Evolutionary conservation across 805 yeast genomes (phyloP), one percentile per base, ranked within the genome.

Genomic region (Clavispora santaluciae): DNA sequence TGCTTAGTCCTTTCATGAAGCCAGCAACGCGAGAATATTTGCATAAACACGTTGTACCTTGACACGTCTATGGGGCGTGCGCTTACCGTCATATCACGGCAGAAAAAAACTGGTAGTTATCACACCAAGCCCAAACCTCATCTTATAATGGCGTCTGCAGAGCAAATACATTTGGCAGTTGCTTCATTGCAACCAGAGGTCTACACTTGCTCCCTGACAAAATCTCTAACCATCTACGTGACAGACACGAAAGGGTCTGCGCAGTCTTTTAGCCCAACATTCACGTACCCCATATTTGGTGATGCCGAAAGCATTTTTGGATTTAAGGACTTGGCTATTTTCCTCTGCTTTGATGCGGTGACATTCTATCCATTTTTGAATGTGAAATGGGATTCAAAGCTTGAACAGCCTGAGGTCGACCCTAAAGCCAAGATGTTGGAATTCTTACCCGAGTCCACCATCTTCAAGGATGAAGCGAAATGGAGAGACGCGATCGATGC

Each of bases 261-360:
- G 16, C 67, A 77, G 3, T 54, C 58, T 20, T 89, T 90, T 66
- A 64, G 73, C 28, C 97, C 98, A 0, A 55, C 66, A 11, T 89
- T 87, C 64, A 91, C 98, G 1, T 93, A 93, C 60, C 95, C 97
- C 2, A 83, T 93, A 9, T 93, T 79, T 69, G 98, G 98, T 5
- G 95, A 89, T 36, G 75, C 88, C 1, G 99, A 93, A 57, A 81
- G 81, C 40, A 81, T 93, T 1, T 87, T 81, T 55, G 99, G 99
- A 2, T 93, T 78, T 59, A 74, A 81, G 49, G 83, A 78, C 50
- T 67, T 90, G 26, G 69, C 70, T 23, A 78, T 93, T 25, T 75
- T 78, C 49, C 58, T 83, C 28, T 68, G 83, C 13, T 86, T 86
- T 59, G 95, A 90, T 56, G 76, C 84, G 28, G 66, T 72, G 35